Evolutionary conservation across 2,329 filamentous ascomycete species (phyloP), one percentile per base, ranked within the genome.

Genomic region (Myriosclerotinia scirpicola): DNA sequence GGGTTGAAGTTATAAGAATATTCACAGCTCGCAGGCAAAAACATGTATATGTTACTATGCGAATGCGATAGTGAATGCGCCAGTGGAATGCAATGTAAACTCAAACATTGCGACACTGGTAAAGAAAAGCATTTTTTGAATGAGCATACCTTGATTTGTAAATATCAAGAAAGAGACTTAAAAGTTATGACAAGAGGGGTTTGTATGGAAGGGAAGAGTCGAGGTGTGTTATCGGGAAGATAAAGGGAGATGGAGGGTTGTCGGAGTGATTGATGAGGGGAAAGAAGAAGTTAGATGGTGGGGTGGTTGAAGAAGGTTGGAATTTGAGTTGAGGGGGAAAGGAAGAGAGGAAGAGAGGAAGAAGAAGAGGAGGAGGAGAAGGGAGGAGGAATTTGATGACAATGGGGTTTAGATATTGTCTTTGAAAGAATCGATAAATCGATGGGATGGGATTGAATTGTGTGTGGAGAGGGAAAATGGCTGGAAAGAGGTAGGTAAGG

Each of bases 271-370:
- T 52, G 58, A 66, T 63, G 58, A 66, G 50, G 66, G 60, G 54
- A 62, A 53, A 46, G 60, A 58, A 53, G 40, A 36, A 36, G n/a
- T 61, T 46, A 54, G 44, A 55, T 54, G 54, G 53, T 65, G 48
- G 38, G 52, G 42, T 50, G 44, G 44, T n/a, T 46, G 44, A 52
- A 50, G 56, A 56, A 64, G 60, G 67, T 54, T 65, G 66, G 65
- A 62, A 64, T 66, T 69, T 58, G 69, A 64, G 67, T 69, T 58
- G 69, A 67, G 68, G 67, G 65, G 67, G 69, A 62, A 65, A 60
- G 54, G 68, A 59, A 70, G 69, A 64, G 60, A 65, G 42, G 64
- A 52, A 52, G 64, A 65, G 67, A 60, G 54, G 66, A 44, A 54
- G 58, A 52, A 53, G 59, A 60, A 65, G 56, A 58, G 56, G 54